A percentile compares a stretch with the other conserved stretches of the same genome.
Conservation (phyloP, 2,329 filamentous ascomycete genomes). For the Tympanopsis confertula region DNA sequence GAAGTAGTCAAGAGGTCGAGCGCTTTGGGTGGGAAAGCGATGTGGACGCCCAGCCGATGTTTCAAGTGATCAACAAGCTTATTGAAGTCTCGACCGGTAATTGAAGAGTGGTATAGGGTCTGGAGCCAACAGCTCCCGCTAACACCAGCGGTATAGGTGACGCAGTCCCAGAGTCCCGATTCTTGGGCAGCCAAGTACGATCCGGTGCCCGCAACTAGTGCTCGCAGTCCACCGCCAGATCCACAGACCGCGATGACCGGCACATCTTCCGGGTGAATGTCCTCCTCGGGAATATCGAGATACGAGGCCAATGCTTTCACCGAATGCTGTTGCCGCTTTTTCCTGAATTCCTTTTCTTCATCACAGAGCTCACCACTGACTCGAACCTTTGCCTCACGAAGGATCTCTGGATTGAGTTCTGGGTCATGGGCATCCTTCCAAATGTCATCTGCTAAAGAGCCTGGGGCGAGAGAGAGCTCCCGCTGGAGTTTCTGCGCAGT, state of each 20-base stretch:
- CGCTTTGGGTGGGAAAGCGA: conserved; percentile 17
- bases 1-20: conserved; percentile 13
- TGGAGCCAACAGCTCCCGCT: conserved; percentile 17
- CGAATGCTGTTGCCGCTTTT: conserved; percentile 8
- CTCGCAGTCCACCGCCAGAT: conserved; percentile 16
- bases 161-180: conserved; percentile 15
- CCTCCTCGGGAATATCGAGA: conserved; percentile 11
- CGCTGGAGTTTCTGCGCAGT: conserved; percentile 74
- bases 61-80: conserved; percentile 17
- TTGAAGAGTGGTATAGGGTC: conserved; percentile 15
- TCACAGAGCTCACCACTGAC: conserved; percentile 13
- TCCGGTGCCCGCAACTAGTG: conserved; percentile 14
- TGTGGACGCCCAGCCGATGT: conserved; percentile 14
- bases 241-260: conserved; percentile 16
- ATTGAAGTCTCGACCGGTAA: conserved; percentile 12
- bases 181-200: conserved; percentile 14
- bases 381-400: conserved; percentile 12
- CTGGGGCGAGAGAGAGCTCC: conserved; percentile 77
- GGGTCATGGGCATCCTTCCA: conserved; percentile 39
- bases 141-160: conserved; percentile 16
- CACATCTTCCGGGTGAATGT: conserved; percentile 15
- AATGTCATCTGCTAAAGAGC: conserved; percentile 82
- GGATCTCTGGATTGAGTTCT: conserved; percentile 14
- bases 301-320: conserved; percentile 15
- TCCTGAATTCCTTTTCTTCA: conserved; percentile 13